Base-by-base conservation (phyloP, 2,329 filamentous ascomycete genomes). In the Bimuria novae-zelandiae region DNA sequence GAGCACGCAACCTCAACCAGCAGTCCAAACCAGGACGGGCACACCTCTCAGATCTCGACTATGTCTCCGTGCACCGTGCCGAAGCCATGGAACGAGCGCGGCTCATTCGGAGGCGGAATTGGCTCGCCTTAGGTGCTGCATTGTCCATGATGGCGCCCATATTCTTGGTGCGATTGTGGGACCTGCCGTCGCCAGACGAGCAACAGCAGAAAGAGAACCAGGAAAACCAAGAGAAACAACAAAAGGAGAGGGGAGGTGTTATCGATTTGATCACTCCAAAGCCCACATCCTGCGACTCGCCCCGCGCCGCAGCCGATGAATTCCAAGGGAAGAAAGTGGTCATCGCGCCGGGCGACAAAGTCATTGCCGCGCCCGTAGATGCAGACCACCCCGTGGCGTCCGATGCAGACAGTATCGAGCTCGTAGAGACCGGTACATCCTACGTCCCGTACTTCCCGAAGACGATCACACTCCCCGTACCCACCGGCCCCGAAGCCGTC, bases 371-470 rank as follows among this genome's bases (percentile, higher is more conserved):
- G 0, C 68, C 77, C 48, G 49, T 59, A 25, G 52, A 57, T 16
- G 56, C 64, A 12, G 62, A 69, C 14, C 65, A 73, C 52, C 68
- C 69, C 0, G 65, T 61, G 16, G 62, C 68, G 19, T 58, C 68
- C 0, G 62, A 74, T 21, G 69, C 68, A 16, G 80, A 89, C 12
- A 87, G 88, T 36, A 80, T 82, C 40, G 89, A 94, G 68, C 79
- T 94, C 37, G 87, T 96, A 0, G 83, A 88, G 14, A 96, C 92
- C 0, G 91, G 91, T 12, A 92, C 92, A 61, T 86, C 81, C 60
- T 87, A 86, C n/a, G 84, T 96, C 3, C 88, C 90, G 1, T 81
- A 83, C 48, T 95, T 96, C 70, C 92, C 92, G 2, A 83, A 87
- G 51, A 86, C 82, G 2, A 83, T 96, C 50, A 78, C 81, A 14